Percentiles rank a stretch among this genome's conserved stretches.
phyloP scores from a whole-genome alignment of 1,139 yeast species.

The Candida smagusa region DNA sequence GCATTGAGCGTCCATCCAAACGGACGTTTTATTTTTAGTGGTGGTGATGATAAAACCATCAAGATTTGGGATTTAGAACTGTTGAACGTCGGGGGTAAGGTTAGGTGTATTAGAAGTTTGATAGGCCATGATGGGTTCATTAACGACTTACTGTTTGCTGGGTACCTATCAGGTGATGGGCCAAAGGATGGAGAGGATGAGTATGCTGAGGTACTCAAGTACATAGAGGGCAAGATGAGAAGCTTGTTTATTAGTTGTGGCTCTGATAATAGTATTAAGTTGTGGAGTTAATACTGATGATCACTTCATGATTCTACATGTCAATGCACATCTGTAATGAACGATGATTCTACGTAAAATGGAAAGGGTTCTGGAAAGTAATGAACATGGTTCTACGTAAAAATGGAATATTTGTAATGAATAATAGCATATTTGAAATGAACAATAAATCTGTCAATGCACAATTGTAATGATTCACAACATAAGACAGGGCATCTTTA shows the following conservation, averaged over 20 bases:
- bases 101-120: slow-evolving; percentile 48
- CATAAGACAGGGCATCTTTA: too few species aligned
- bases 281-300: slow-evolving; percentile 43
- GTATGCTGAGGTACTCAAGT: slow-evolving; percentile 16
- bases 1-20: slow-evolving; percentile 69
- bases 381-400: too few species aligned
- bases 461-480: too few species aligned
- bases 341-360: too few species aligned
- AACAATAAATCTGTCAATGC: too few species aligned
- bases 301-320: too few species aligned
- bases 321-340: too few species aligned
- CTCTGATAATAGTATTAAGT: slow-evolving; percentile 48
- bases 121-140: slow-evolving; percentile 74
- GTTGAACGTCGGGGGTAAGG: slow-evolving; percentile 41
- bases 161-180: slow-evolving; percentile 3
- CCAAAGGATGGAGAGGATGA: slow-evolving; percentile 15
- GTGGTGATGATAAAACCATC: slow-evolving; percentile 76
- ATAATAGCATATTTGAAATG: too few species aligned
- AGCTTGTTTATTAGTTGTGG: slow-evolving; percentile 61
- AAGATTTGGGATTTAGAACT: slow-evolving; percentile 73
- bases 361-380: too few species aligned
- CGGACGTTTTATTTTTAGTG: slow-evolving; percentile 67
- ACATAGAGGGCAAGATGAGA: slow-evolving; percentile 46
- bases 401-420: too few species aligned
- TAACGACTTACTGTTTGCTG: slow-evolving; percentile 62